Percentiles rank a stretch among this genome's conserved stretches.
phyloP scores from a whole-genome alignment of 257 asterid species.

The Penstemon eatonii region DNA sequence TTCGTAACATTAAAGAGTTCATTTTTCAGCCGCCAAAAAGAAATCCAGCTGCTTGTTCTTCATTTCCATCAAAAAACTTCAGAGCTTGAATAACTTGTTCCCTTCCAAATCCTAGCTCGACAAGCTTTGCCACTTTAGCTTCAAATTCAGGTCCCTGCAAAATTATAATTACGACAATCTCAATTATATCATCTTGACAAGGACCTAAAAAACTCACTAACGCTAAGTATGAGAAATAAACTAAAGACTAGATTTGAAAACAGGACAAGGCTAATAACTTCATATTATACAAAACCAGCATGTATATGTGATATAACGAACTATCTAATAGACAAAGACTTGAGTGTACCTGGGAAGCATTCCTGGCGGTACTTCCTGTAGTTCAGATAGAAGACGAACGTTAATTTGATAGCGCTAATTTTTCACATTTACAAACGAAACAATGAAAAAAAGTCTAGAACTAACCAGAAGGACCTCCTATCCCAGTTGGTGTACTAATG shows the following conservation, averaged over 20 bases:
- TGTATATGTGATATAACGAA: neutral
- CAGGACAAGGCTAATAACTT: neutral
- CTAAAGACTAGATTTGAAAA: neutral
- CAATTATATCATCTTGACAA: neutral
- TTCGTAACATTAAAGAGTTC: neutral
- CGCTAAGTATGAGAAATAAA: neutral
- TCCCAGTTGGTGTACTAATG: constrained; percentile 34
- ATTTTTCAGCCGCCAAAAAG: constrained; percentile 79
- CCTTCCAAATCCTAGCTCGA: constrained; percentile 93
- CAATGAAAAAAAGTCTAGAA: constrained; percentile 15
- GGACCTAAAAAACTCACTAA: neutral
- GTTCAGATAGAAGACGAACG: constrained; percentile 22
- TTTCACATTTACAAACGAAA: neutral
- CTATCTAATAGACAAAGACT: neutral
- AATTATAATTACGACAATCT: neutral
- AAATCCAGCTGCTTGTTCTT: constrained; percentile 91
- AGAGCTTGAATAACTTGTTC: constrained; percentile 84
- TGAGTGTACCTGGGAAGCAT: constrained; percentile 43
- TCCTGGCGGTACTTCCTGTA: constrained; percentile 50
- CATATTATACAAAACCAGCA: neutral
- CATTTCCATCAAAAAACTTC: constrained; percentile 77
- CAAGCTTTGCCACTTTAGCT: constrained; percentile 82
- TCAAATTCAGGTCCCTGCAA: constrained; percentile 75
- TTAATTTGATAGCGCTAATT: constrained; percentile 25
- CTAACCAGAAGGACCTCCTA: constrained; percentile 69